A percentile compares a stretch with the other conserved stretches of the same genome.
Evolutionary conservation across 2,329 filamentous ascomycete species (phyloP).

Genomic region (Hymenoscyphus albidus): DNA sequence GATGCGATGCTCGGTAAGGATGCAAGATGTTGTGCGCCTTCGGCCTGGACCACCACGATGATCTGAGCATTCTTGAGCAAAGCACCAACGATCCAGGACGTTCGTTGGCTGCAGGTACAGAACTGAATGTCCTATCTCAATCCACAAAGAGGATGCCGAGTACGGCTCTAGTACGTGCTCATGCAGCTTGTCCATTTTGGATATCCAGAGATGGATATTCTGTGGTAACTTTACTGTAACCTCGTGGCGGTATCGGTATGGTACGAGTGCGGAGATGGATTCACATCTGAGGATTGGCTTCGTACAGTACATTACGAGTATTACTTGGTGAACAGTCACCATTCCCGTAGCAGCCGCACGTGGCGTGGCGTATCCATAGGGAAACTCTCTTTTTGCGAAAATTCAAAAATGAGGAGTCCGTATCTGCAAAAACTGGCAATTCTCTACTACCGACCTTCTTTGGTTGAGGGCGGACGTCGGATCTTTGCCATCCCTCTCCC

Average conservation of each 20-base stretch:
- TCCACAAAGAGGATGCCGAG: background rate
- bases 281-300: background rate
- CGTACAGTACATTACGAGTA: no score
- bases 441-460: background rate
- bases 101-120: background rate
- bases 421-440: background rate
- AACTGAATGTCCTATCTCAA: background rate
- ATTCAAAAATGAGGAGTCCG: background rate
- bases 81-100: background rate
- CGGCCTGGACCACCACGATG: background rate
- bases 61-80: background rate
- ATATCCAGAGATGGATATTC: background rate
- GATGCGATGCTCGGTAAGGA: background rate
- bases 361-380: background rate
- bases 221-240: no score
- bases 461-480: background rate
- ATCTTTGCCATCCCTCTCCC: background rate
- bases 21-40: slow-evolving; percentile 8
- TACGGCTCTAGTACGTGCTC: background rate
- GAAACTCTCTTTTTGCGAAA: background rate
- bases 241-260: background rate
- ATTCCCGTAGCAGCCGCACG: background rate
- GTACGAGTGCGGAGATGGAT: background rate
- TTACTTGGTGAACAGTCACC: no score
- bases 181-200: slow-evolving; percentile 8